Conservation (phyloP, 176 grass and related monocot species). For the Musa acuminata region DNA sequence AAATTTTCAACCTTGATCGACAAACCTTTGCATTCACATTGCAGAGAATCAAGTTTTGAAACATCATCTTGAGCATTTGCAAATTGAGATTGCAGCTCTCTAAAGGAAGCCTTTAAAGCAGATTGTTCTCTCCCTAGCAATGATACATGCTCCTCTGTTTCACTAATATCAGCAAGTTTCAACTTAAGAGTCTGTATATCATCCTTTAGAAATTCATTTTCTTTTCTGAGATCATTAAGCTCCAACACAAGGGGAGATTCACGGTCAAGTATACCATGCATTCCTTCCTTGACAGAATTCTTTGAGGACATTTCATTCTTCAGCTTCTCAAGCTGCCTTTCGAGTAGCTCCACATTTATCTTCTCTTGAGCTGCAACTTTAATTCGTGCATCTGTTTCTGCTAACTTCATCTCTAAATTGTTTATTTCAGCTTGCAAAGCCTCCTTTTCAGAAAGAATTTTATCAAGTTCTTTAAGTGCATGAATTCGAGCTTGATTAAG, state of each 20-base stretch:
- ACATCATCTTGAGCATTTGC: constrained; percentile 43
- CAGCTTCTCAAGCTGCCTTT: constrained; percentile 28
- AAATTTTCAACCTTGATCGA: constrained; percentile 56
- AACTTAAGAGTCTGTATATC: constrained; percentile 44
- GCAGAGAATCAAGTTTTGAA: constrained; percentile 39
- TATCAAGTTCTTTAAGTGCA: constrained; percentile 59
- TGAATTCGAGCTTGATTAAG: constrained; percentile 82
- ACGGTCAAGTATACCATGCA: constrained; percentile 7
- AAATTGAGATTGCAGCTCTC: constrained; percentile 42
- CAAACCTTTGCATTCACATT: constrained; percentile 37
- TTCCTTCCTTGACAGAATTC: constrained; percentile 17
- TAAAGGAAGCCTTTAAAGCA: constrained; percentile 46
- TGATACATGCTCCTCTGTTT: constrained; percentile 51
- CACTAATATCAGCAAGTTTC: constrained; percentile 42
- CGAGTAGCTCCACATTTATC: constrained; percentile 28
- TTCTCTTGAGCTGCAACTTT: constrained; percentile 40
- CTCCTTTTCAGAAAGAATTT: constrained; percentile 83
- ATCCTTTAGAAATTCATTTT: constrained; percentile 53
- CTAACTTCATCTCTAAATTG: constrained; percentile 58
- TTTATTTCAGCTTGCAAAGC: constrained; percentile 51
- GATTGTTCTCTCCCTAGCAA: constrained; percentile 61
- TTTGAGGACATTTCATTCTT: constrained; percentile 29
- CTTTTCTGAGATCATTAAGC: constrained; percentile 42
- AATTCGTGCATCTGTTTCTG: constrained; percentile 38
- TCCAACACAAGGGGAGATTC: constrained; percentile 29